Evolutionary conservation across 305 asterid genomes (phyloP), one percentile per base, ranked within the genome.

Genomic region (Striga hermonthica): DNA sequence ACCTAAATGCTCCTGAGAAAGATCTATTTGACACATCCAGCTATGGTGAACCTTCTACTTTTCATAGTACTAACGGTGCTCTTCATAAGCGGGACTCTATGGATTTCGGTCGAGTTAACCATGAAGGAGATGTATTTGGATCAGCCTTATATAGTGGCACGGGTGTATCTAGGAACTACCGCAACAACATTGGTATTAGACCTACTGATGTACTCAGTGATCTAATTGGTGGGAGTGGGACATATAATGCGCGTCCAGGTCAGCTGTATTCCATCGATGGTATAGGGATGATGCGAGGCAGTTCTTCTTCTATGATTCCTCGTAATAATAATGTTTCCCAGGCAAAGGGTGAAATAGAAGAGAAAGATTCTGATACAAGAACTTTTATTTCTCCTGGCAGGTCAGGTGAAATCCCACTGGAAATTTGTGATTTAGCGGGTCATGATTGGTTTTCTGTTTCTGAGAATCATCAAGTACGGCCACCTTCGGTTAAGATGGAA

Each of bases 331-430:
- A 36, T 67, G 69, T 62, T 11, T 47, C 74, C 67, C 60, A 60
- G 65, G 36, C 74, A 44, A 67, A 76, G 65, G 62, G 47, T 50
- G 94, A 77, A 70, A 69, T 52, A 47, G 69, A 80, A 67, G 78
- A 74, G 9, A 5, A 55, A 31, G 4, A 49, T 54, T 69, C 68
- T 55, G 81, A 79, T 48, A 66, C 81, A 65, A 75, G 74, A 67
- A 55, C 75, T 58, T 61, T 55, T 70, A 65, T 62, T 65, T 72
- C 76, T 75, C 64, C 57, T 72, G 72, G 69, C 68, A 76, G 65
- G 60, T 69, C 60, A 52, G 80, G 68, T 57, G 77, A 76, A 48
- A 52, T 65, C 60, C 56, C 73, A 52, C 57, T 69, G 43, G 74
- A 67, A 64, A 78, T 47, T 54, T 66, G 72, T 61, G 67, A 65